Evolutionary conservation across 1,139 yeast genomes (phyloP), one percentile per base, ranked within the genome.

Genomic region (Diutina siamensis): DNA sequence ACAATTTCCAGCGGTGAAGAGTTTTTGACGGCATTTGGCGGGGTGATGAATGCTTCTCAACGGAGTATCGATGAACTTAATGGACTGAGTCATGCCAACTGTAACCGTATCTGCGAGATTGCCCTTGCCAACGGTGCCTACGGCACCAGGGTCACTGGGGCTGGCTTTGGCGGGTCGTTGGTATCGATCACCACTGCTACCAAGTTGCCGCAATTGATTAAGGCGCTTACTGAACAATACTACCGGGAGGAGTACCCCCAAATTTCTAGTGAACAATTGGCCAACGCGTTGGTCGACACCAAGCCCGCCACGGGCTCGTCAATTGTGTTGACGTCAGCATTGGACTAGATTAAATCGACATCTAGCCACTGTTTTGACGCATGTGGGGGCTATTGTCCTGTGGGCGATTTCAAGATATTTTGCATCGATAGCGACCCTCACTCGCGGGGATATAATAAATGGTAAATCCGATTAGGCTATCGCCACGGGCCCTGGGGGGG

Each of bases 161-260:
- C 89, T n/a, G 89, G 88, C 9, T 82, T 80, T 72, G 89, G 89
- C 40, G 89, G 89, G 9, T 78, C 83, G 33, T 69, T 82, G 2
- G 84, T 82, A 21, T 85, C 80, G 57, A 62, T 82, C 48, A 78
- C 82, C 17, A 67, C 76, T 2, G 59, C 66, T 9, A 71, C 69
- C 46, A 69, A 68, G 50, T 67, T 77, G 15, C 67, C 63, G 0
- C 49, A 51, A 1, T 72, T 82, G 46, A 65, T 65, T 44, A 51
- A 59, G 4, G 80, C 82, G 0, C 65, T 81, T 41, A 63, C 64
- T 20, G 61, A 76, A 47, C 78, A 76, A 57, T 82, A 79, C 59
- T 63, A 65, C 49, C 61, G 59, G 46, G 27, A 36, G 28, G 61
- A 65, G 46, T 76, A 67, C 58, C 83, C 83, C 2, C 54, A 56